These are phyloP conservation scores for Pseudotulostoma volvatum DNA, from an alignment of 495 filamentous ascomycete genomes.

Conservation along the genomic window DNA sequence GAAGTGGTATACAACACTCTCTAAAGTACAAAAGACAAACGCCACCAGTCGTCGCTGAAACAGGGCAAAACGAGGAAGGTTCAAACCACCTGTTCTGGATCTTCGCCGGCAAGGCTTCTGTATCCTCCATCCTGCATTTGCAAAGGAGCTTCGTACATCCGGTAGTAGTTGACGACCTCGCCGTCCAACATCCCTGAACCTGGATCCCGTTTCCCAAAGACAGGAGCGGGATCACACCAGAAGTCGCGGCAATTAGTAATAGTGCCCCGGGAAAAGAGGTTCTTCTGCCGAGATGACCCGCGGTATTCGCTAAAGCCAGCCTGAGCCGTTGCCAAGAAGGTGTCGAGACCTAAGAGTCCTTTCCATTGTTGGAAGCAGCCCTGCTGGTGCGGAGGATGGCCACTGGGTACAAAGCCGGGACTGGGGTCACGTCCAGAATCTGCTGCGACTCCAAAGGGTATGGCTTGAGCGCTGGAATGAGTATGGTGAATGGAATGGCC, in stretches of 20 bases:
- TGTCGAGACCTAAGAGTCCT: constrained; percentile 73
- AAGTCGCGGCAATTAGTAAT: constrained; percentile 88
- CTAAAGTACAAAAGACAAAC: too few relatives aligned
- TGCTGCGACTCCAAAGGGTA: constrained; percentile 65
- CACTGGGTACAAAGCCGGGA: constrained; percentile 16
- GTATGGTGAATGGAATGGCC: constrained; percentile 40
- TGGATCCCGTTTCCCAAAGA: constrained; percentile 58
- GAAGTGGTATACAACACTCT: too few relatives aligned
- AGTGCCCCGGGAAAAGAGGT: constrained; percentile 71
- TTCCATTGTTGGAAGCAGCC: constrained; percentile 66
- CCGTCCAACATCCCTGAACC: constrained; percentile 66
- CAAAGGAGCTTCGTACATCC: constrained; percentile 70
- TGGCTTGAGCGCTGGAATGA: constrained; percentile 40
- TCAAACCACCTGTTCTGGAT: constrained; percentile 19
- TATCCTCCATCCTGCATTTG: constrained; percentile 36
- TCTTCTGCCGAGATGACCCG: constrained; percentile 36
- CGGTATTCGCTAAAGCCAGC: constrained; percentile 41
- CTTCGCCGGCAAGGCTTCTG: constrained; percentile 26
- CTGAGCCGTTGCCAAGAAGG: constrained; percentile 71
- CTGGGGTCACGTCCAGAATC: constrained; percentile 39
- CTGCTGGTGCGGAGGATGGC: constrained; percentile 23
- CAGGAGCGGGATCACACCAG: constrained; percentile 75
- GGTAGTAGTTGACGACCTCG: constrained; percentile 66
- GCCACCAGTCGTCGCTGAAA: too few relatives aligned
- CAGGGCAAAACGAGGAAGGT: too few relatives aligned